A percentile compares a stretch with the other conserved stretches of the same genome.
phyloP scores from a whole-genome alignment of 306 rosid species.

The Malus domestica region ASM211411v1 NC_041793.1:34761001-34761500 shows the following conservation, averaged over 20 bases:
- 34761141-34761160: background rate
- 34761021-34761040: no score
- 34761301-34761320: slow-evolving; percentile 82
- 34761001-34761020: no score
- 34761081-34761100: background rate
- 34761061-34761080: background rate
- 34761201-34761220: background rate
- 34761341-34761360: slow-evolving; percentile 70
- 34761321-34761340: slow-evolving; percentile 86
- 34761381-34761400: slow-evolving; percentile 39
- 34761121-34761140: background rate
- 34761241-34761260: slow-evolving; percentile 71
- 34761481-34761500: background rate
- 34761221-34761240: slow-evolving; percentile 15
- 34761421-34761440: background rate
- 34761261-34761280: slow-evolving; percentile 60
- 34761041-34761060: background rate
- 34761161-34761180: background rate
- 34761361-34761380: slow-evolving; percentile 90
- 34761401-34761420: background rate
- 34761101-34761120: background rate
- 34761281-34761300: slow-evolving; percentile 68
- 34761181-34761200: background rate
- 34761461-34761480: background rate
- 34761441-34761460: background rate